Conservation (phyloP, 176 grass and related monocot species). For the Eremochloa ophiuroides region DNA sequence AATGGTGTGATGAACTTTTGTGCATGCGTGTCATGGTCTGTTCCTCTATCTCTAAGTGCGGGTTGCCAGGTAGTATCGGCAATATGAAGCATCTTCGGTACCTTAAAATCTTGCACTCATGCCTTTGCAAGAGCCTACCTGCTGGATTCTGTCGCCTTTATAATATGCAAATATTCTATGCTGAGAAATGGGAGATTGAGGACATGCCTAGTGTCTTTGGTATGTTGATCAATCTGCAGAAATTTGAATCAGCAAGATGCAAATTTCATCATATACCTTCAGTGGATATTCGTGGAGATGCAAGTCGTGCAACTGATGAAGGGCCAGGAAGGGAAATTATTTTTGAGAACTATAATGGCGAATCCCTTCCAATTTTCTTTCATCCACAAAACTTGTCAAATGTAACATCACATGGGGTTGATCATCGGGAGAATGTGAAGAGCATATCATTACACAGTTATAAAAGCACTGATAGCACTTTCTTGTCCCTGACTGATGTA, state of each 20-base stretch:
- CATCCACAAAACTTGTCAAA: not conserved
- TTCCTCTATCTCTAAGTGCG: accelerated
- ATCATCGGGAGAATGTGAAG: too few relatives aligned
- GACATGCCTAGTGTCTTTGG: not conserved
- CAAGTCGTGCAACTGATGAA: not conserved
- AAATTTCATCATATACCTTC: not conserved
- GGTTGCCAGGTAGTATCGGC: not conserved
- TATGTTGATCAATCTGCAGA: not conserved
- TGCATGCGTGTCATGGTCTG: not conserved
- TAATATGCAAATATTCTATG: not conserved
- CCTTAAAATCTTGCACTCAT: accelerated
- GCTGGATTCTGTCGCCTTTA: not conserved
- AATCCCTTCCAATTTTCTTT: not conserved
- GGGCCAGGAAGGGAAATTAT: accelerated
- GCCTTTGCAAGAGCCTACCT: not conserved
- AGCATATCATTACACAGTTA: not conserved
- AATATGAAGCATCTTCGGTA: not conserved
- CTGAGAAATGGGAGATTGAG: not conserved
- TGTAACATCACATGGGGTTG: too few relatives aligned
- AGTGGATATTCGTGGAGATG: not conserved
- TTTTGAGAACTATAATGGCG: not conserved
- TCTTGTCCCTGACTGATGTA: not conserved
- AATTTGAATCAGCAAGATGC: not conserved
- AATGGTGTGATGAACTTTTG: not conserved
- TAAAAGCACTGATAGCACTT: not conserved